phyloP scores from a whole-genome alignment of 1,139 yeast genomes.

The Debaryomyces psychrophilus region DNA sequence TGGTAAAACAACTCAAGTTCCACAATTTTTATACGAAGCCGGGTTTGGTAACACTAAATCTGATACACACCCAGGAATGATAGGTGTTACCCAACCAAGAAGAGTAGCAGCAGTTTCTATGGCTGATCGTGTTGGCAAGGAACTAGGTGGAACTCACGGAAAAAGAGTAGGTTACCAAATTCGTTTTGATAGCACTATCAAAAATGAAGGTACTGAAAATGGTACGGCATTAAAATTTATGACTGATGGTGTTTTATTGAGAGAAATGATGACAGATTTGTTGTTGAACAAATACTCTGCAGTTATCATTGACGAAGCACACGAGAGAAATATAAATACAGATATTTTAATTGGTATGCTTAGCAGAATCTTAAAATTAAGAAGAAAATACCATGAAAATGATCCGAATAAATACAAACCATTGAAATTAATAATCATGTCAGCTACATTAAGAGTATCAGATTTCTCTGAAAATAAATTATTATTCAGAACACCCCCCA shows the following conservation, averaged over 20 bases:
- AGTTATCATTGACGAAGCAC: slow-evolving; percentile 94
- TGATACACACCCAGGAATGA: slow-evolving; percentile 78
- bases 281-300: slow-evolving; percentile 79
- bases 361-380: slow-evolving; percentile 79
- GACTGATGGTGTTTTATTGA: slow-evolving; percentile 96
- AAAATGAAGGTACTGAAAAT: slow-evolving; percentile 47
- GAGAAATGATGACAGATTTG: slow-evolving; percentile 92
- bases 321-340: slow-evolving; percentile 93
- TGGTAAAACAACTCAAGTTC: slow-evolving; percentile 80
- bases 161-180: slow-evolving; percentile 85
- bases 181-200: slow-evolving; percentile 79
- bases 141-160: slow-evolving; percentile 74
- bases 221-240: slow-evolving; percentile 87
- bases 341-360: slow-evolving; percentile 94
- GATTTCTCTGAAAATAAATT: slow-evolving; percentile 84
- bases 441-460: slow-evolving; percentile 91
- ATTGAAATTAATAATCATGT: slow-evolving; percentile 77
- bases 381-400: slow-evolving; percentile 57
- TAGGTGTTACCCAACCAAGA: slow-evolving; percentile 96
- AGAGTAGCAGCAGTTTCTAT: slow-evolving; percentile 98
- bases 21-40: slow-evolving; percentile 79
- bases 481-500: slow-evolving; percentile 80
- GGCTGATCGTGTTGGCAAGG: slow-evolving; percentile 87
- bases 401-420: slow-evolving; percentile 57
- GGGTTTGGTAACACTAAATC: slow-evolving; percentile 76